Base-by-base conservation (phyloP, 2,329 filamentous ascomycete genomes). In the Pseudogymnoascus sp. region DNA sequence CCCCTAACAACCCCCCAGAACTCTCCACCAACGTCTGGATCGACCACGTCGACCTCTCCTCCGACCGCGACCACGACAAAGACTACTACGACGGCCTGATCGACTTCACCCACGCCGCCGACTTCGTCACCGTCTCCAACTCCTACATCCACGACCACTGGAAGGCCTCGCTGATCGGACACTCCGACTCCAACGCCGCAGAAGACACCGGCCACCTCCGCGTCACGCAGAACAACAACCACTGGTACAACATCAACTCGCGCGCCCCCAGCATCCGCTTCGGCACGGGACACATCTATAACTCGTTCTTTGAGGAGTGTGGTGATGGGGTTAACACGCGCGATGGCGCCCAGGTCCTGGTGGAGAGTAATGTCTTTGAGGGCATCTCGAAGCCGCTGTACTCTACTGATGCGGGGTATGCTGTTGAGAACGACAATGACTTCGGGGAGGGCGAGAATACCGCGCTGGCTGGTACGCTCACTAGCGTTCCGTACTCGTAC, bases 71-170 rank as follows among this genome's bases (percentile, higher is more conserved):
- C 69, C 78, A 83, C 71, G 84, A 80, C 77, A 89, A 89, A 77
- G 85, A 90, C 77, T 87, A 82, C 77, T 89, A 87, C 71, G 87
- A 89, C 64, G 87, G 87, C 33, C 80, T 89, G 1, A 75, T 86
- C 57, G 87, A 89, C 69, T 23, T 84, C 61, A 87, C 82, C 60
- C 86, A 88, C 74, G 87, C 78, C 57, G 77, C 81, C 9, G 85
- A 89, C 76, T 88, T 77, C 70, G 73, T 87, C 64, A 87, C 81
- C 63, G 71, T 83, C 65, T 80, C 78, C 67, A 80, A 82, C 75
- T 73, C 71, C 67, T 78, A 76, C 72, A 67, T 83, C 67, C 82
- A 83, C 73, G 81, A 83, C 74, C 83, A 86, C 79, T 87, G 78
- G 77, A 87, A 87, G 74, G 82, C 79, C n/a, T 82, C 80, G 0